Base-by-base conservation (phyloP, 2,329 filamentous ascomycete species). In the Verticillium dahliae region DNA sequence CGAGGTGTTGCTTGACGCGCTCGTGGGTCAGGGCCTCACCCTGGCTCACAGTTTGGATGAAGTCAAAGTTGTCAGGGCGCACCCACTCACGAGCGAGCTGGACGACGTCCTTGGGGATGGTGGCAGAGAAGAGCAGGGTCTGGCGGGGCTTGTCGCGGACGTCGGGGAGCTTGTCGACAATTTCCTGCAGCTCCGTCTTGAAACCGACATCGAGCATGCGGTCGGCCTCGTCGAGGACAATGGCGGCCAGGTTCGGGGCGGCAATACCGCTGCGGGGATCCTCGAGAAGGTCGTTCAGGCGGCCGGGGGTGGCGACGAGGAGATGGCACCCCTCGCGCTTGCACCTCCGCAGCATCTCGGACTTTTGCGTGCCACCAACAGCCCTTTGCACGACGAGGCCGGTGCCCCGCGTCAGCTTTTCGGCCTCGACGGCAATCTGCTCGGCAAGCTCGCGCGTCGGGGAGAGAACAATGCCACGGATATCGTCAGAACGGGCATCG, bases 191-290 rank as follows among this genome's bases (percentile, higher is more conserved):
- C 61, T 87, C 88, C 39, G 80, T 79, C 61, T 88, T 80, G 69
- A 94, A 94, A 2, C 90, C 95, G 81, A 96, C 95, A 79, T 99
- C 95, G 72, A 99, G 85, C 91, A 99, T 97, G 69, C 95, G 91
- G 77, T 99, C 95, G 69, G 95, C 95, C 81, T 99, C 95, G 69
- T 99, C 95, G 56, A 99, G 88, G 66, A 98, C 92, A 56, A 99
- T 83, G 67, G 95, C 96, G 73, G 92, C 90, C 80, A 98, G 89
- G 74, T 91, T 93, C 74, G 72, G 92, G 75, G 90, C 90, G 27
- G 80, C 78, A 45, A 96, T 84, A 31, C 85, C 83, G 61, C 81
- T 85, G 61, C 72, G 70, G 0, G 79, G 75, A 69, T 96, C 91
- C 3, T 81, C 81, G 33, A 97, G 81, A 45, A 97, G 81, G 73